These are phyloP conservation scores for Hypoxylon rubiginosum DNA, from an alignment of 2,329 filamentous ascomycete species.

Conservation along the genomic window DNA sequence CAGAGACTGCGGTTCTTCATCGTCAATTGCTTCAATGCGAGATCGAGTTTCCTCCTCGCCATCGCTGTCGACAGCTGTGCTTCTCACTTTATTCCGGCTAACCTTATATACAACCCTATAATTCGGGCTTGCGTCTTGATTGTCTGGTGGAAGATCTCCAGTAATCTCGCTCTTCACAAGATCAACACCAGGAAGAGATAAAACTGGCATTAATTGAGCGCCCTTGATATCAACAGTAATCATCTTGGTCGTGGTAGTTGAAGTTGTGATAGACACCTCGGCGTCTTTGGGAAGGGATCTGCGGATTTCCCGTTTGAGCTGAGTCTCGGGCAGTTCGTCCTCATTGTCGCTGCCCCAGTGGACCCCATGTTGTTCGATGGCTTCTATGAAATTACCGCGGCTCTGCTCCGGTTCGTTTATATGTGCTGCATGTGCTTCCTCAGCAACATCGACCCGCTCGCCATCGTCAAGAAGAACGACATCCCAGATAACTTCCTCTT, in stretches of 20 bases:
- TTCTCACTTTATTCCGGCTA: slow-evolving; percentile 64
- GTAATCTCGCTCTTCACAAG: slow-evolving; percentile 63
- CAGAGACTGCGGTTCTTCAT: slow-evolving; percentile 37
- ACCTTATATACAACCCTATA: slow-evolving; percentile 73
- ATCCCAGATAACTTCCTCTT: slow-evolving; percentile 75
- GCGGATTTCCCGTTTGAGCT: slow-evolving; percentile 67
- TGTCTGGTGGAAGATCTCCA: slow-evolving; percentile 38
- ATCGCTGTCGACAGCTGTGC: slow-evolving; percentile 55
- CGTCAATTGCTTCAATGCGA: slow-evolving; percentile 45
- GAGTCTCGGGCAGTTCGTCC: slow-evolving; percentile 61
- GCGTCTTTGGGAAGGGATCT: slow-evolving; percentile 68
- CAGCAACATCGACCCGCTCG: slow-evolving; percentile 67
- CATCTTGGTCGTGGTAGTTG: slow-evolving; percentile 71
- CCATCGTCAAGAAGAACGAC: slow-evolving; percentile 73
- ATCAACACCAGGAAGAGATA: slow-evolving; percentile 70
- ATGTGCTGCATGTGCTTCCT: slow-evolving; percentile 52
- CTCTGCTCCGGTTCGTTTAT: slow-evolving; percentile 39
- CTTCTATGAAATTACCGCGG: slow-evolving; percentile 51
- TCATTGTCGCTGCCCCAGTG: slow-evolving; percentile 49
- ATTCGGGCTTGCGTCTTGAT: slow-evolving; percentile 50
- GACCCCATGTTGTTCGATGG: slow-evolving; percentile 53
- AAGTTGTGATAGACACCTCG: slow-evolving; percentile 71
- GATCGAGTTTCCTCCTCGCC: slow-evolving; percentile 46
- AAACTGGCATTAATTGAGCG: slow-evolving; percentile 63
- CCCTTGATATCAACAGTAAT: slow-evolving; percentile 75